phyloP scores from a whole-genome alignment of 495 filamentous ascomycete species.

The Thermothielavioides terrestris region DNA sequence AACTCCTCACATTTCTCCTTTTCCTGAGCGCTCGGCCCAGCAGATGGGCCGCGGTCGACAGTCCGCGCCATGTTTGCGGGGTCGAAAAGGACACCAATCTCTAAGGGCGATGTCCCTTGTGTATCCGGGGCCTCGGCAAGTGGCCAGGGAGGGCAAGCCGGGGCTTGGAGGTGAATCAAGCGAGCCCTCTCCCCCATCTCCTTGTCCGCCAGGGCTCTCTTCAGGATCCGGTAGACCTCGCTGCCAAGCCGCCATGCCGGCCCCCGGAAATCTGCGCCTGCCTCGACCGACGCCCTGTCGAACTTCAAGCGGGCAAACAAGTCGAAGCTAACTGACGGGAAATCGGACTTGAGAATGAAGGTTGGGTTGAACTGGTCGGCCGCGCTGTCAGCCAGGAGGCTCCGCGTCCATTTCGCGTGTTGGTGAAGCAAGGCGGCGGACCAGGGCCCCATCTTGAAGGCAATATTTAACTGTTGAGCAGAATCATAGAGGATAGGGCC shows the following conservation, averaged over 20 bases:
- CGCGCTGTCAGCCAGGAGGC: slow-evolving; percentile 62
- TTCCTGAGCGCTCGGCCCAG: slow-evolving; percentile 49
- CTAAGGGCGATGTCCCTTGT: slow-evolving; percentile 29
- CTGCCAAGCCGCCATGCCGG: slow-evolving; percentile 28
- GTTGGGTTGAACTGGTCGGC: slow-evolving; percentile 73
- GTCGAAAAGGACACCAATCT: slow-evolving; percentile 64
- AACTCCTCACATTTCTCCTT: slow-evolving; percentile 59
- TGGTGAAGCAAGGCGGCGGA: slow-evolving; percentile 62
- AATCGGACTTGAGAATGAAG: slow-evolving; percentile 67
- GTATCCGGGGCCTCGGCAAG: slow-evolving; percentile 19
- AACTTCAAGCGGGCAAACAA: slow-evolving; percentile 34
- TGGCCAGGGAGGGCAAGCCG: slow-evolving; percentile 35
- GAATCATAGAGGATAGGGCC: slow-evolving; percentile 57
- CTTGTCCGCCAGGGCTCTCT: slow-evolving; percentile 47
- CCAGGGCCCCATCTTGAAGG: slow-evolving; percentile 88
- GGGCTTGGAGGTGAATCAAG: slow-evolving; percentile 49
- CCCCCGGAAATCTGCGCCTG: slow-evolving; percentile 26
- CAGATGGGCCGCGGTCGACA: slow-evolving; percentile 78
- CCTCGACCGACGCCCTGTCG: slow-evolving; percentile 7
- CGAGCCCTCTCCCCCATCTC: slow-evolving; percentile 56
- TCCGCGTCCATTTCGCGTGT: slow-evolving; percentile 61
- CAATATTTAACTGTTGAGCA: slow-evolving; percentile 62
- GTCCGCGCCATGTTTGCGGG: slow-evolving; percentile 57
- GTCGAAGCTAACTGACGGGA: slow-evolving; percentile 65
- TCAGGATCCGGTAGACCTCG: slow-evolving; percentile 54